Evolutionary conservation across 257 asterid species (phyloP).

Genomic region (Solanum appendiculatum): DNA sequence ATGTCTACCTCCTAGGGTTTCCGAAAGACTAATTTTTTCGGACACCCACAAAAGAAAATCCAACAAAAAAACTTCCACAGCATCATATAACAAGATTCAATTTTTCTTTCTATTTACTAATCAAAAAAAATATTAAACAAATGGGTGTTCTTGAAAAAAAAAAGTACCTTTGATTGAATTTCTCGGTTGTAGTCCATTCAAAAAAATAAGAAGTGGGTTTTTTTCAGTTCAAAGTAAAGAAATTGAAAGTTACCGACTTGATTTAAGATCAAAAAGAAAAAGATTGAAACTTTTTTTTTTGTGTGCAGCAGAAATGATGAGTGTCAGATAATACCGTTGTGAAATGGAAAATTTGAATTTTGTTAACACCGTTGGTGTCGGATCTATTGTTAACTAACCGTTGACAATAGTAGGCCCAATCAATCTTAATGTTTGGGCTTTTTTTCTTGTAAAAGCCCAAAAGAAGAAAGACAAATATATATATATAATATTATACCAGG

Average conservation of each 20-base stretch:
- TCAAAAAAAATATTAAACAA: background rate
- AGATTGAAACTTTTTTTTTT: background rate
- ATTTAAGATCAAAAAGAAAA: background rate
- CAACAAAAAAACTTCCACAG: background rate
- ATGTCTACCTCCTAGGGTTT: too few species aligned
- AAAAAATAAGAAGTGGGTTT: background rate
- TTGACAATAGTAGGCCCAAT: conserved; percentile 5
- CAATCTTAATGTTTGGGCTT: background rate
- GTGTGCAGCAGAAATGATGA: background rate
- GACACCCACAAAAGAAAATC: background rate
- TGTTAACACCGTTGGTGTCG: conserved; percentile 8
- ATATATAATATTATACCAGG: too few species aligned
- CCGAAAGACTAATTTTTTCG: too few species aligned
- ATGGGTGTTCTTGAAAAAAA: background rate
- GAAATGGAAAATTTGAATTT: conserved; percentile 1
- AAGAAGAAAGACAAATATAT: background rate
- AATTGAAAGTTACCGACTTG: background rate
- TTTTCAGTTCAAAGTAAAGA: background rate
- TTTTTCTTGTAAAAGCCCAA: background rate
- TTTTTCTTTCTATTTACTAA: background rate
- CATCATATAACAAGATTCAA: background rate
- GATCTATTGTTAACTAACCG: conserved; percentile 14
- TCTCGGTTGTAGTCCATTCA: background rate
- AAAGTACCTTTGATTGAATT: background rate
- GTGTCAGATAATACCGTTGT: conserved; percentile 14